Percentiles rank a stretch among this genome's conserved stretches.
Evolutionary conservation across 2,329 filamentous ascomycete species (phyloP).

Genomic region (Pseudogymnoascus sp.): DNA sequence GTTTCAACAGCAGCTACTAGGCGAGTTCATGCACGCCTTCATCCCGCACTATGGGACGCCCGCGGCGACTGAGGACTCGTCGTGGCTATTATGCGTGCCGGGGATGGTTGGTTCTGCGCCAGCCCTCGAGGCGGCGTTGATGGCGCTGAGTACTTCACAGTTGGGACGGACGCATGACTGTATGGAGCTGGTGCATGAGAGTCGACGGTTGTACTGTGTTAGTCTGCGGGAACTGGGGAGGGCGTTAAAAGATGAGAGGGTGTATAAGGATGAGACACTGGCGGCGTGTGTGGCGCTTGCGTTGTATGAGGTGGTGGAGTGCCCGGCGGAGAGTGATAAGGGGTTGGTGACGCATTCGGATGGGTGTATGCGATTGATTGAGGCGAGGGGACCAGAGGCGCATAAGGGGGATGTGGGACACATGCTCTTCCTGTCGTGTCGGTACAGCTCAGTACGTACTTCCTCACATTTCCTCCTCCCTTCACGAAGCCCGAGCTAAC

Average conservation of each 20-base stretch:
- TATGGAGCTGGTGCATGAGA: constrained; percentile 23
- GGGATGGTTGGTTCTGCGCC: constrained; percentile 20
- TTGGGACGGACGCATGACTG: constrained; percentile 25
- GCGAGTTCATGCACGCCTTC: constrained; percentile 23
- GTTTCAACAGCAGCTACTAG: constrained; percentile 25
- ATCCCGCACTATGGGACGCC: constrained; percentile 12
- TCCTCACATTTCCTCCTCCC: background rate
- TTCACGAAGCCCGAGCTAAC: background rate
- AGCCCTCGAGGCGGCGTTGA: constrained; percentile 26
- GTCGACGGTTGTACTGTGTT: constrained; percentile 29
- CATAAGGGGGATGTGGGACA: constrained; percentile 28
- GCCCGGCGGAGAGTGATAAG: constrained; percentile 25
- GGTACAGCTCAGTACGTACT: constrained; percentile 21
- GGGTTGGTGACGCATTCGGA: constrained; percentile 29
- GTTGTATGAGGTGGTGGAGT: constrained; percentile 32
- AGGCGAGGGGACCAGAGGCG: constrained; percentile 27
- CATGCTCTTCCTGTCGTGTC: constrained; percentile 28
- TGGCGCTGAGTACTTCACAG: constrained; percentile 25
- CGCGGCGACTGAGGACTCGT: constrained; percentile 9
- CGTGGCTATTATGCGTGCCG: constrained; percentile 27
- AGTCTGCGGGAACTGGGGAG: constrained; percentile 31
- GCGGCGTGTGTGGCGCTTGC: constrained; percentile 31
- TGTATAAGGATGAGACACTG: constrained; percentile 30
- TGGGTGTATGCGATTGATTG: constrained; percentile 28
- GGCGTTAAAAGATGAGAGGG: constrained; percentile 28